Conservation (phyloP, 2,329 filamentous ascomycete species). For the Pseudovirgaria hyperparasitica region DNA sequence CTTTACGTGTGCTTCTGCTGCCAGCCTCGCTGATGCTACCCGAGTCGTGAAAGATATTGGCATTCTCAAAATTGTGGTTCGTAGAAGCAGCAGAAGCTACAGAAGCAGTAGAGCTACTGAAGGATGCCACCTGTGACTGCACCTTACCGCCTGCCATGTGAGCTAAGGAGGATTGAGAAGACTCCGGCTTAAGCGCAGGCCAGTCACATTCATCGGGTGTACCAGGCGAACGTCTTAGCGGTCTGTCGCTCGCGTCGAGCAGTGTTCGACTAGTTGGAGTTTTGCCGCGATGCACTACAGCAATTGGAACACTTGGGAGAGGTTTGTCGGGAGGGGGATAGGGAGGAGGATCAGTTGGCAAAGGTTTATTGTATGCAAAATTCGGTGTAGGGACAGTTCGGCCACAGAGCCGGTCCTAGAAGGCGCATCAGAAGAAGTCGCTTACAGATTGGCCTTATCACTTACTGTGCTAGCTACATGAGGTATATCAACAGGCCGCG, state of each 20-base stretch:
- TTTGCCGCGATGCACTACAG: slow-evolving; percentile 15
- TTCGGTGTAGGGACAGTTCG: too few species aligned
- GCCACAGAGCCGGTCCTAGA: too few species aligned
- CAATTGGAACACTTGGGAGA: slow-evolving; percentile 26
- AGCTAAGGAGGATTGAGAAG: slow-evolving; percentile 4
- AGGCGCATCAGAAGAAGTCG: too few species aligned
- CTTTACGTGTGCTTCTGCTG: too few species aligned
- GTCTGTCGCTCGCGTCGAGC: slow-evolving; percentile 25
- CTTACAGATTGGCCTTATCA: too few species aligned
- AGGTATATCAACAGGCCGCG: too few species aligned
- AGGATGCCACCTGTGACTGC: not conserved
- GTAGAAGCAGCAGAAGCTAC: not conserved
- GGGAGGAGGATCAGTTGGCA: slow-evolving; percentile 33
- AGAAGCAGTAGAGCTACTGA: not conserved
- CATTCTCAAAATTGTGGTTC: slow-evolving; percentile 3
- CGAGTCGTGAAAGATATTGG: slow-evolving; percentile 4
- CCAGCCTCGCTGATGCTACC: not conserved
- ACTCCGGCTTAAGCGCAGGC: slow-evolving; percentile 16
- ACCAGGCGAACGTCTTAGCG: slow-evolving; percentile 10
- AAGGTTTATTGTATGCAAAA: too few species aligned
- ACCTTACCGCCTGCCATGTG: not conserved
- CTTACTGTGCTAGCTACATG: too few species aligned
- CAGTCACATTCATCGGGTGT: slow-evolving; percentile 14
- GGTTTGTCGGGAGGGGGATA: slow-evolving; percentile 30
- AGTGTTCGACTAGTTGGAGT: slow-evolving; percentile 24